Percentiles rank a stretch among this genome's conserved stretches.
Conservation (phyloP, 2,329 filamentous ascomycete genomes). For the Emergomyces orientalis region DNA sequence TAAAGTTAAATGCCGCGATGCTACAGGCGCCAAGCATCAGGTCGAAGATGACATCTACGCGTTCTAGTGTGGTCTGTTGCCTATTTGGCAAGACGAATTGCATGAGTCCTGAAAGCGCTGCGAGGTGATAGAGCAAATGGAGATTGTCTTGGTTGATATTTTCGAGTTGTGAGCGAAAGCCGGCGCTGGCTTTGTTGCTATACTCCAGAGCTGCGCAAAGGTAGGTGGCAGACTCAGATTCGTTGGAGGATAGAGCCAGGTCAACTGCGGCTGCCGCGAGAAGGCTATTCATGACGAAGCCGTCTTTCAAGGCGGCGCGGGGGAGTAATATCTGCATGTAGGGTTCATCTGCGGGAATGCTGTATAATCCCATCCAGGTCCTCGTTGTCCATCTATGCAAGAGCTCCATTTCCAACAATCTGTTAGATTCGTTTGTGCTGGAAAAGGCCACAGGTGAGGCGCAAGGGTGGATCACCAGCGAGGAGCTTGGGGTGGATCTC, state of each 20-base stretch:
- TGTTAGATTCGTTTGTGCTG: conserved; percentile 13
- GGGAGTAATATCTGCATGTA: conserved; percentile 30
- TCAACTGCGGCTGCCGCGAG: conserved; percentile 30
- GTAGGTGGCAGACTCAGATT: conserved; percentile 18
- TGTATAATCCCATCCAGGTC: conserved; percentile 26
- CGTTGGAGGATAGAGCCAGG: conserved; percentile 19
- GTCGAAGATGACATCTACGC: conserved; percentile 21
- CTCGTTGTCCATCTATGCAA: conserved; percentile 38
- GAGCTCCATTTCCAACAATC: conserved; percentile 35
- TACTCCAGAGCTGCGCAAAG: conserved; percentile 28
- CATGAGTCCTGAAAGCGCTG: conserved; percentile 22
- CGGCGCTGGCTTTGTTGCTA: conserved; percentile 26
- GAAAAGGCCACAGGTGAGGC: conserved; percentile 5
- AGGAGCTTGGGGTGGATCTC: background rate
- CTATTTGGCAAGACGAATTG: conserved; percentile 22
- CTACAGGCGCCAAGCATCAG: conserved; percentile 14
- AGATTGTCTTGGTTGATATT: conserved; percentile 23
- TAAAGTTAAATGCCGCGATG: conserved; percentile 1
- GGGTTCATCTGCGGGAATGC: conserved; percentile 28
- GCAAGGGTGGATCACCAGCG: background rate
- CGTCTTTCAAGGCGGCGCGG: conserved; percentile 30
- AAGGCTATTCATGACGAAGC: conserved; percentile 35
- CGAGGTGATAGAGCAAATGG: conserved; percentile 25
- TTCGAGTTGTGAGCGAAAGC: conserved; percentile 24
- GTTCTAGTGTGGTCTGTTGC: conserved; percentile 18